phyloP scores from a whole-genome alignment of 2,329 filamentous ascomycete genomes.

The Curvularia hawaiiensis region DNA sequence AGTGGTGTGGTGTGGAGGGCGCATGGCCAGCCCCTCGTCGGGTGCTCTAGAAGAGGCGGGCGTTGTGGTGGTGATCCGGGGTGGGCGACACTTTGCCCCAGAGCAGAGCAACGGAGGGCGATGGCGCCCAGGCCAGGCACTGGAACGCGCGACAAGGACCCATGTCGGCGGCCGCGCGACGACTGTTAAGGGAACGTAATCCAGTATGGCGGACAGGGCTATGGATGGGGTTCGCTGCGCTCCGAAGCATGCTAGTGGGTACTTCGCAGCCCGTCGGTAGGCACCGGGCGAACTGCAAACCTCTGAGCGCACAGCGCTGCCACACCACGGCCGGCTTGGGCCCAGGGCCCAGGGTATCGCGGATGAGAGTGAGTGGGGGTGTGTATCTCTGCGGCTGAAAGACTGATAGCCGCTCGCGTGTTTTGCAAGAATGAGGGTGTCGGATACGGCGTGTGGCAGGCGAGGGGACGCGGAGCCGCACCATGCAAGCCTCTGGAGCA shows the following conservation, averaged over 20 bases:
- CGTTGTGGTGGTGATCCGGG: constrained; percentile 16
- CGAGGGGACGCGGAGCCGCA: constrained; percentile 5
- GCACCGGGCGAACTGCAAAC: neutral
- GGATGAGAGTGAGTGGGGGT: no score
- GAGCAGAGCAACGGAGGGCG: constrained; percentile 8
- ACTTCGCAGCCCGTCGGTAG: neutral
- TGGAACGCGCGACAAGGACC: constrained; percentile 17
- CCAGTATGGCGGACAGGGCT: constrained; percentile 15
- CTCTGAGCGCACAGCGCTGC: neutral
- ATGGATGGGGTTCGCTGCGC: neutral
- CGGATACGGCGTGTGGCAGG: constrained; percentile 12
- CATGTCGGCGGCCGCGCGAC: constrained; percentile 14
- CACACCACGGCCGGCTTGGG: neutral
- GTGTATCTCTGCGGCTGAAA: neutral
- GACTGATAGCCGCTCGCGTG: constrained; percentile 15
- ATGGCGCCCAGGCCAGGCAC: constrained; percentile 19
- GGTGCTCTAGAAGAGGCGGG: neutral
- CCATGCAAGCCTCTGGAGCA: constrained; percentile 6
- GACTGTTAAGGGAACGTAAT: constrained; percentile 23
- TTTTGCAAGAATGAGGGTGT: constrained; percentile 29
- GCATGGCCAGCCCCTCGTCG: neutral
- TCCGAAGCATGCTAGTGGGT: constrained; percentile 9
- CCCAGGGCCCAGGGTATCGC: neutral
- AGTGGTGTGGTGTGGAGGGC: neutral
- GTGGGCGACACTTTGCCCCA: constrained; percentile 21